Evolutionary conservation across 2,329 filamentous ascomycete genomes (phyloP), one percentile per base, ranked within the genome.

Genomic region (Penicillium olsonii): DNA sequence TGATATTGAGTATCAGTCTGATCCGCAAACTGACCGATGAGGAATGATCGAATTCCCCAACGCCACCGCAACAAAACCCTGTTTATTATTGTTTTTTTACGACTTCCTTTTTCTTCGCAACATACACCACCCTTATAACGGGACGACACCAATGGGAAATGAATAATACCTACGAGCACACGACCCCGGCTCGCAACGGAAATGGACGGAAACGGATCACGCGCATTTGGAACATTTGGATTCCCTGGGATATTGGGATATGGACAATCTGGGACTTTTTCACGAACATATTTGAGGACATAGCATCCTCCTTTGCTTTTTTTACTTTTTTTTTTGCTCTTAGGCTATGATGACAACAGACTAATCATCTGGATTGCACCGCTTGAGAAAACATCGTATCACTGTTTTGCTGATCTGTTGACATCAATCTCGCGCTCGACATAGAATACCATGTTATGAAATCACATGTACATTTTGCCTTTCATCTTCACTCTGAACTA

Each of bases 1-100:
- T 97, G 91, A 96, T 96, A 64, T 76, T 97, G 70, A 96, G 91
- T 75, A 94, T 96, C 68, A 83, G 86, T 60, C 80, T 96, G 48
- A 75, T 96, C 57, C 81, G 84, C 61, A 81, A 87, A 63, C 62
- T 78, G 59, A 76, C 75, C 4, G 75, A 78, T 53, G 75, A 76
- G 7, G 64, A 68, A 34, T 61, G 42, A 61, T 37, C 35, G 6
- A 18, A 12, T 12, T 42, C 40, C 45, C n/a, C 15, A 38, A n/a
- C 37, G 17, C 27, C 3, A 8, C 14, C 14, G 35, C 35, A 34
- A 20, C 42, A 35, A 34, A 7, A n/a, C 31, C 42, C 46, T 49
- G 22, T 37, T 47, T 50, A 45, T 48, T 19, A 31, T 50, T 50
- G 48, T 44, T 42, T 55, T 45, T 56, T 54, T 18, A 37, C 46